Evolutionary conservation across 2,329 filamentous ascomycete genomes (phyloP).

Genomic region (Simplicillium aogashimaense): DNA sequence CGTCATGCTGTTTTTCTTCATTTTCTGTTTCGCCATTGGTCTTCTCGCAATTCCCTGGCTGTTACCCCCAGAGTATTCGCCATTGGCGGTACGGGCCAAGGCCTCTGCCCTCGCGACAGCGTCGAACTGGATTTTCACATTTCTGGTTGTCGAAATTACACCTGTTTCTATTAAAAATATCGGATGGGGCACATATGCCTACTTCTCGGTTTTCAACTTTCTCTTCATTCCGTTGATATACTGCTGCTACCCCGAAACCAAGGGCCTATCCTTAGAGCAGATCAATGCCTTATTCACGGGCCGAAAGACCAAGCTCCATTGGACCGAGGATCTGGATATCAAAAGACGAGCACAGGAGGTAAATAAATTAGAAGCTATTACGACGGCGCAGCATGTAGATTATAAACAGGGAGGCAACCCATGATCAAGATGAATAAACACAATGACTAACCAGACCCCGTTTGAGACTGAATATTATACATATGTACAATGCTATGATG

Average conservation of each 20-base stretch:
- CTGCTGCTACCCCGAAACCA: slow-evolving; percentile 39
- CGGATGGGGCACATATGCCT: slow-evolving; percentile 26
- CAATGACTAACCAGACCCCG: no score
- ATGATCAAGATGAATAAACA: no score
- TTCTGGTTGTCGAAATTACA: slow-evolving; percentile 26
- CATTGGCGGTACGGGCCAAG: slow-evolving; percentile 25
- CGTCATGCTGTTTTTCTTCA: slow-evolving; percentile 32
- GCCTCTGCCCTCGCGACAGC: slow-evolving; percentile 26
- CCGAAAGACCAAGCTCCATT: slow-evolving; percentile 18
- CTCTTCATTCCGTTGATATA: slow-evolving; percentile 31
- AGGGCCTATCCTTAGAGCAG: slow-evolving; percentile 36
- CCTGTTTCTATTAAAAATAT: slow-evolving; percentile 25
- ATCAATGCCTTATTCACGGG: slow-evolving; percentile 30
- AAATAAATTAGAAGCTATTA: no score
- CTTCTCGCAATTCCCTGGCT: slow-evolving; percentile 28
- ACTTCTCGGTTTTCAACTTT: slow-evolving; percentile 26
- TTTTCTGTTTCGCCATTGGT: slow-evolving; percentile 31
- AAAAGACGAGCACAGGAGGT: no score
- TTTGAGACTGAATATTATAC: no score
- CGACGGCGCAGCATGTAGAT: no score
- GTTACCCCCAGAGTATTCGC: slow-evolving; percentile 32
- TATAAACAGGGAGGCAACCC: no score
- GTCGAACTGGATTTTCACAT: slow-evolving; percentile 22
- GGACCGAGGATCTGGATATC: slow-evolving; percentile 6
- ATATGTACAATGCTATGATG: no score